Evolutionary conservation across 2,329 filamentous ascomycete genomes (phyloP), one percentile per base, ranked within the genome.

Genomic region (Stemphylium vesicarium): DNA sequence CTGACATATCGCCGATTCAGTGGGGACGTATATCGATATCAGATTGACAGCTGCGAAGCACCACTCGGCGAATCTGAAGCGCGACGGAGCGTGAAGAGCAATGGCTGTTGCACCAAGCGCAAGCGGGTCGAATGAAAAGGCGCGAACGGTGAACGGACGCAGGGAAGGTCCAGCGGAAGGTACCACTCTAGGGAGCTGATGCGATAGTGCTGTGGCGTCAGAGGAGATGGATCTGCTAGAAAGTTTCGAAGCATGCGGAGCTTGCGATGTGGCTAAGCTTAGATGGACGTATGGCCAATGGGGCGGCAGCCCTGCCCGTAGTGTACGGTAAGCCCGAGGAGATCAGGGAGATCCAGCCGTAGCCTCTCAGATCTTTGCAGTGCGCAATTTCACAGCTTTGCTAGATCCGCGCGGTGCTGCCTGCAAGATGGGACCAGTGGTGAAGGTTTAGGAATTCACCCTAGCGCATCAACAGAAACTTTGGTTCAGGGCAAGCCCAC

Each of bases 1-100:
- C 66, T 37, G 71, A 63, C 74, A 77, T 77, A 35, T 45, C 54
- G 49, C 16, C 31, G 16, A 22, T 40, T 29, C 35, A 18, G 45
- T 36, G 59, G 40, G 41, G 22, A 37, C 26, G 47, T 10, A 11
- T 29, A 29, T 11, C 4, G 26, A 29, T 29, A 11, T 29, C 43
- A 42, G 47, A 29, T 11, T 10, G 26, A 37, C 48, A 29, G 26
- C 26, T 29, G 26, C 9, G 26, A 29, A 29, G 26, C 26, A 11
- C 10, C 8, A 11, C 24, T 26, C 7, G 24, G 24, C 8, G 5
- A 26, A 26, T 26, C 24, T 26, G 24, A 26, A 26, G 24, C 24
- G 24, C 6, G 24, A 26, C 7, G 24, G 24, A 4, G 24, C 26
- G 26, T 29, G 26, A 29, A 29, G 26, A 29, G 26, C 8, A 29